A percentile compares a stretch with the other conserved stretches of the same genome.
Evolutionary conservation across 164 flowering plant genomes (phyloP).

Genomic region (Annona squamosa): DNA sequence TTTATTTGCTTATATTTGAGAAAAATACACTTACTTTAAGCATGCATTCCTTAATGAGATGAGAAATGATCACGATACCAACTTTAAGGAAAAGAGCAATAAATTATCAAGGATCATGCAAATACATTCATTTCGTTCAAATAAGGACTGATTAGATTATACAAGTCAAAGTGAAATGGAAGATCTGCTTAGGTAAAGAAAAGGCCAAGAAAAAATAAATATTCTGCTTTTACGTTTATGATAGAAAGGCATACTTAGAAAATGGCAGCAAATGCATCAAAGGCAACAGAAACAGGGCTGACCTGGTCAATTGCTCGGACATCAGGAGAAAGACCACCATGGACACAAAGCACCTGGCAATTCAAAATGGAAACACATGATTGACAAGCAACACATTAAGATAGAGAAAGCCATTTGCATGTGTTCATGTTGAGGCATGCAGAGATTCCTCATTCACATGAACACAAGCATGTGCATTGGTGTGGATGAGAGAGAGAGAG

Average conservation of each 20-base stretch:
- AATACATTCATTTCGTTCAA: not conserved
- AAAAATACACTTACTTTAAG: no score
- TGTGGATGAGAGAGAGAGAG: not conserved
- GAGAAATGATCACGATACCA: not conserved
- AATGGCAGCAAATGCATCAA: not conserved
- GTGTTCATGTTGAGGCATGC: not conserved
- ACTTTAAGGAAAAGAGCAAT: not conserved
- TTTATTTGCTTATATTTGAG: no score
- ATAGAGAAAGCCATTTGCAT: not conserved
- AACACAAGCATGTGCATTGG: not conserved
- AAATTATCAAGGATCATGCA: not conserved
- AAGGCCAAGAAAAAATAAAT: not conserved
- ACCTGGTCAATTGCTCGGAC: slow-evolving; percentile 95
- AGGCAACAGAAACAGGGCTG: not conserved
- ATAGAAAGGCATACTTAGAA: not conserved
- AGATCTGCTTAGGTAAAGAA: not conserved
- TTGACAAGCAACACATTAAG: not conserved
- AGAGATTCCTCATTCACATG: not conserved
- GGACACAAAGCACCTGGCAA: slow-evolving; percentile 89
- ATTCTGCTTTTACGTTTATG: not conserved
- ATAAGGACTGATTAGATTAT: not conserved
- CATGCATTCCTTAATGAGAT: not conserved
- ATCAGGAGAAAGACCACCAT: slow-evolving; percentile 99
- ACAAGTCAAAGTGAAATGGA: not conserved
- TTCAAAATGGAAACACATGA: not conserved